phyloP scores from a whole-genome alignment of 2,329 filamentous ascomycete species.

The Coccinonectria pachysandricola region DNA sequence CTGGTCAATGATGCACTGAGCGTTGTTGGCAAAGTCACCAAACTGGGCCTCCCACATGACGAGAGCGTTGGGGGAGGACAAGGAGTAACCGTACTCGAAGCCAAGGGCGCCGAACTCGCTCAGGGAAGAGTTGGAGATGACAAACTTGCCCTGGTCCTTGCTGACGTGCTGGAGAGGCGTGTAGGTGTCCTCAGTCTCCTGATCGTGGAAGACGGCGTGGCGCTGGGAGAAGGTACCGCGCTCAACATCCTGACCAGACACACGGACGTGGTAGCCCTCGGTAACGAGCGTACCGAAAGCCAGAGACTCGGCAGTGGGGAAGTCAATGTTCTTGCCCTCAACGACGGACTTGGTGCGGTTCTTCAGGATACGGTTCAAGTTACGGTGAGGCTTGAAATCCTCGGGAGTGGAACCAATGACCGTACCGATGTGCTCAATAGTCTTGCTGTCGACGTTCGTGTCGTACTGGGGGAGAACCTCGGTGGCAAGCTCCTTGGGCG shows the following conservation, averaged over 20 bases:
- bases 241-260: slow-evolving; percentile 98
- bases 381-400: slow-evolving; percentile 81
- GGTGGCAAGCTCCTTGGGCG: slow-evolving; percentile 89
- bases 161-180: slow-evolving; percentile 83
- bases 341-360: slow-evolving; percentile 85
- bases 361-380: slow-evolving; percentile 89
- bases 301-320: slow-evolving; percentile 91
- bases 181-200: slow-evolving; percentile 86
- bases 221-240: slow-evolving; percentile 98
- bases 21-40: slow-evolving; percentile 99
- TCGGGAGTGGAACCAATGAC: slow-evolving; percentile 72
- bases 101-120: slow-evolving; percentile 66
- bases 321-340: slow-evolving; percentile 93
- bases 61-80: slow-evolving; percentile 91
- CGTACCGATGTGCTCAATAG: slow-evolving; percentile 71
- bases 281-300: slow-evolving; percentile 85
- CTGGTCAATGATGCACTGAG: slow-evolving; percentile 97
- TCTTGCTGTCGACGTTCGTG: slow-evolving; percentile 65
- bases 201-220: slow-evolving; percentile 94
- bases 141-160: slow-evolving; percentile 88
- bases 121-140: slow-evolving; percentile 91
- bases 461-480: slow-evolving; percentile 88
- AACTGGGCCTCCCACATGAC: slow-evolving; percentile 99
- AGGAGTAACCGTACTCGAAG: slow-evolving; percentile 97
- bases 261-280: slow-evolving; percentile 93